These are phyloP conservation scores for Aureobasidium sp. DNA, from an alignment of 2,329 filamentous ascomycete genomes.

Conservation along the genomic window DNA sequence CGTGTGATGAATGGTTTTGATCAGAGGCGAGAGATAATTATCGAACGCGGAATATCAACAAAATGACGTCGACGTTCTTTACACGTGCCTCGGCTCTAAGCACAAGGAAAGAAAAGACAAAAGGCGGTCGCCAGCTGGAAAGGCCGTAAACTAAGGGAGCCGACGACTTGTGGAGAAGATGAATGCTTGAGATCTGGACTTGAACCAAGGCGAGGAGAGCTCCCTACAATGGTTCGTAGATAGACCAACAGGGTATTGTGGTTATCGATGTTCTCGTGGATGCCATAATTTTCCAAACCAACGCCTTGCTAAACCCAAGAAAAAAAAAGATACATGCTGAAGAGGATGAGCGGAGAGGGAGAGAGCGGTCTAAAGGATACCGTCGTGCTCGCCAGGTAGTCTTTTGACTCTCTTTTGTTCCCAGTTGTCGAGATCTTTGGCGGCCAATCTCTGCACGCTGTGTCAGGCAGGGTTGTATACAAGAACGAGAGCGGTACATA, in stretches of 20 bases:
- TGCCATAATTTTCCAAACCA: background rate
- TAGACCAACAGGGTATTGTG: background rate
- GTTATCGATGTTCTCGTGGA: background rate
- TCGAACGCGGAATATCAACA: background rate
- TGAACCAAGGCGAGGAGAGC: background rate
- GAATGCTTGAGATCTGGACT: background rate
- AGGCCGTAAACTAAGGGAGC: background rate
- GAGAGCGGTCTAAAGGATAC: slow-evolving; percentile 51
- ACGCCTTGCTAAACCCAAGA: slow-evolving; percentile 9
- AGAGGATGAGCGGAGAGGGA: background rate
- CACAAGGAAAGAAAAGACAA: background rate
- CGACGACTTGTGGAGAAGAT: background rate
- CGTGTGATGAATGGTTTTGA: background rate
- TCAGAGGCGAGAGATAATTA: background rate
- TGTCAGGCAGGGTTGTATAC: slow-evolving; percentile 9
- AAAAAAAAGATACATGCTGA: background rate
- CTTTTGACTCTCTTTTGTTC: slow-evolving; percentile 92
- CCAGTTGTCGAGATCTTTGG: slow-evolving; percentile 92
- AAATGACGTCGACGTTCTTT: background rate
- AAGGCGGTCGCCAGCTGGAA: background rate
- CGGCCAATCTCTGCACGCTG: slow-evolving; percentile 59
- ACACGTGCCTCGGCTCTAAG: slow-evolving; percentile 2
- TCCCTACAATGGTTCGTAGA: background rate
- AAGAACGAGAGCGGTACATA: slow-evolving; percentile 40
- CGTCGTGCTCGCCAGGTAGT: slow-evolving; percentile 83